Conservation (phyloP, 2,329 filamentous ascomycete genomes). For the Thielaviopsis euricoi region DNA sequence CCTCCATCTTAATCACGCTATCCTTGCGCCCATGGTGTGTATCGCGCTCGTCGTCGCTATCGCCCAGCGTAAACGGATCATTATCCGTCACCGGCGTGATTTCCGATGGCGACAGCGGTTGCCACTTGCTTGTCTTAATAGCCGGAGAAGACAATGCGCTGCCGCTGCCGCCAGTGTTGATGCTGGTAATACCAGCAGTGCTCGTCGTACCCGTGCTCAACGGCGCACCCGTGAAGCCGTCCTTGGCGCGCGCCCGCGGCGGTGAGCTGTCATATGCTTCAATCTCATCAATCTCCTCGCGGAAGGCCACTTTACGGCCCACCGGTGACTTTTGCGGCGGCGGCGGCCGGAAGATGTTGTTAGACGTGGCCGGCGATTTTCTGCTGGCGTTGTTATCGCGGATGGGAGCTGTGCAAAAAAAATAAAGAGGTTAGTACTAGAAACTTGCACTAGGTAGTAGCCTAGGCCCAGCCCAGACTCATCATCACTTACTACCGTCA, state of each 20-base stretch:
- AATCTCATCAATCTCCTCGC: conserved; percentile 60
- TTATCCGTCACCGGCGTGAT: conserved; percentile 39
- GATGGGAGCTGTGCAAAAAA: conserved; percentile 27
- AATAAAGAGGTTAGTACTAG: conserved; percentile 14
- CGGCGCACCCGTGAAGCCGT: conserved; percentile 16
- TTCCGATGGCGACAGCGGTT: conserved; percentile 72
- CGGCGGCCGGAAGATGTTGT: conserved; percentile 60
- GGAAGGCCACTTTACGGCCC: conserved; percentile 39
- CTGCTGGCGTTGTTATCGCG: conserved; percentile 20
- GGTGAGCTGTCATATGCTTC: conserved; percentile 49
- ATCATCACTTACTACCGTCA: conserved; percentile 39
- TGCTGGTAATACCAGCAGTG: not conserved
- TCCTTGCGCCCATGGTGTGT: conserved; percentile 18
- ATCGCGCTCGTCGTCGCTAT: conserved; percentile 85
- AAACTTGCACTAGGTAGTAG: no score
- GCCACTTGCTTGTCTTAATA: conserved; percentile 82
- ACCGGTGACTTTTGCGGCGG: conserved; percentile 36
- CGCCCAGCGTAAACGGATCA: conserved; percentile 90
- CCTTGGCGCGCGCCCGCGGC: conserved; percentile 37
- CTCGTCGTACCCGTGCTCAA: not conserved
- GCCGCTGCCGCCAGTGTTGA: not conserved
- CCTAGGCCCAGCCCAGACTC: not conserved
- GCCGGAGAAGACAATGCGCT: conserved; percentile 22
- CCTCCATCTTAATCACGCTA: conserved; percentile 29
- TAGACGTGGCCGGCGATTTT: conserved; percentile 56